Evolutionary conservation across 2,329 filamentous ascomycete genomes (phyloP), one percentile per base, ranked within the genome.

Genomic region (Clonostachys rosea): DNA sequence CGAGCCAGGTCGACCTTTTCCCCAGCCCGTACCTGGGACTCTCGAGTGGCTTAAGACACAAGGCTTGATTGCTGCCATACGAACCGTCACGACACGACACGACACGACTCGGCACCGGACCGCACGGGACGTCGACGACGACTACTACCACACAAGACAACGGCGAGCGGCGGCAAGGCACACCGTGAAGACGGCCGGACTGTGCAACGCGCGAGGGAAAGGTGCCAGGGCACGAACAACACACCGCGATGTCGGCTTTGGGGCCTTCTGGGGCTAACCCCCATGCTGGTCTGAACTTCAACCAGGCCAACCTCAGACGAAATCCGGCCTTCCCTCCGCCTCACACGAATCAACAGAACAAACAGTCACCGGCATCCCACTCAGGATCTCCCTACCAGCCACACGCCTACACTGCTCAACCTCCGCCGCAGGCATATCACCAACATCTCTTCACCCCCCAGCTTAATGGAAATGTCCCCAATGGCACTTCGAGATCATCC

Each of bases 331-430:
- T 71, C 54, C 68, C 68, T 57, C 66, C 72, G 47, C 66, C 70
- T 35, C 75, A 77, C 56, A 66, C 73, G 49, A 73, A 70, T 53
- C 73, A 74, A 55, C 68, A 71, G 53, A 79, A 74, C 59, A 80
- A 81, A 60, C 74, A 76, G 51, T 77, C 78, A 30, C 74, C 78
- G 37, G 73, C 74, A 18, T 70, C 76, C 52, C 76, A 78, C 52
- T 70, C 76, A 56, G 73, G 75, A 50, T 73, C 77, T 49, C 73
- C 77, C 3, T 82, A 81, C 57, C 76, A 79, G 59, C 58, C 71
- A 46, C 73, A 76, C 53, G 67, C 71, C 49, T 81, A 81, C 59
- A 76, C 80, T 58, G 76, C 77, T 55, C 67, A 71, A 30, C 65
- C 71, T 14, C 45, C 43, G 11, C 68, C 71, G 50, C 66, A 65